Evolutionary conservation across 768 basidiomycete genomes (phyloP).

Genomic region (Rhizopogon sp.): DNA sequence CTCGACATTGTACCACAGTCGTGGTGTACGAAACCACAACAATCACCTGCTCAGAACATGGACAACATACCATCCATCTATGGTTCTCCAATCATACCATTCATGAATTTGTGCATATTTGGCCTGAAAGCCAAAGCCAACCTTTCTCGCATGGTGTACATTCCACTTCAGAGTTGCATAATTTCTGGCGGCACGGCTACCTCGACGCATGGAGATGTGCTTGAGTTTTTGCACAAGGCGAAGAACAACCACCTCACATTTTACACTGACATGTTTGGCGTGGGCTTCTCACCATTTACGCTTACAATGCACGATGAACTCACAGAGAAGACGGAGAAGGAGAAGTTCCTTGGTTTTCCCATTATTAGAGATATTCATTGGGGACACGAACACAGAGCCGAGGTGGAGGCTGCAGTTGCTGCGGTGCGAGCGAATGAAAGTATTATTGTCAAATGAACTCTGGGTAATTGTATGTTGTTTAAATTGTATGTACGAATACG

Average conservation of each 20-base stretch:
- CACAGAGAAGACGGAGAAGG: neutral
- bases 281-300: neutral
- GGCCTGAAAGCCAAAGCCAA: neutral
- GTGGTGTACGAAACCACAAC: neutral
- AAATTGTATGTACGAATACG: no score
- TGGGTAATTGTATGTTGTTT: no score
- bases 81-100: no score
- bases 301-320: neutral
- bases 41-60: conserved; percentile 8
- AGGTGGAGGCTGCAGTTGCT: neutral
- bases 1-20: conserved; percentile 11
- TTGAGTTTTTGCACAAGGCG: neutral
- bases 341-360: conserved; percentile 1
- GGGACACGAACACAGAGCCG: conserved; percentile 9
- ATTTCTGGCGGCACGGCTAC: neutral
- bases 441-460: neutral
- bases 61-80: conserved; percentile 4
- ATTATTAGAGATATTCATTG: conserved; percentile 7
- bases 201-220: neutral
- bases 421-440: neutral
- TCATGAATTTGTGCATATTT: no score
- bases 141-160: neutral
- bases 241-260: neutral
- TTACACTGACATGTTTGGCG: neutral
- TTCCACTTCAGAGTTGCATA: conserved; percentile 6